Evolutionary conservation across 2,329 filamentous ascomycete species (phyloP).

Genomic region (Helicocarpus griseus): DNA sequence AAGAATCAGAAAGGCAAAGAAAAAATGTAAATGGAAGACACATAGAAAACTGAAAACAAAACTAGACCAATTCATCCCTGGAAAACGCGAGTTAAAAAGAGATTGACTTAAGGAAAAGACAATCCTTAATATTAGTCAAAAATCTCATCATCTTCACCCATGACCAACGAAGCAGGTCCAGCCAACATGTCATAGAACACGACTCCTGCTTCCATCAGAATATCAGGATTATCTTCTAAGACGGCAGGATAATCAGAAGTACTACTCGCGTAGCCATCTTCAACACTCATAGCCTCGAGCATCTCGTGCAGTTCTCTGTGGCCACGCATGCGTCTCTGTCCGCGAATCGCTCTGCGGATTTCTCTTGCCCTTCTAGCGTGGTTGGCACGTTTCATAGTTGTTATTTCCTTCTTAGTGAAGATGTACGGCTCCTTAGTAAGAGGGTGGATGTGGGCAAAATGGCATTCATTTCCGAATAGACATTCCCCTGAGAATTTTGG

Average conservation of each 20-base stretch:
- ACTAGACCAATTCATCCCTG: neutral
- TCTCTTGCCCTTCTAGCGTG: neutral
- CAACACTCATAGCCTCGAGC: neutral
- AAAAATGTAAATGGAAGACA: too few relatives aligned
- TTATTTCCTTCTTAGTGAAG: conserved; percentile 10
- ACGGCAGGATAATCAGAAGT: neutral
- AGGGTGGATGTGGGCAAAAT: conserved; percentile 18
- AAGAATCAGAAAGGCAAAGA: neutral
- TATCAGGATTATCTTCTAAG: neutral
- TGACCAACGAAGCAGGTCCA: neutral
- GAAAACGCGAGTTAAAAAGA: neutral
- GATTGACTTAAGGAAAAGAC: too few relatives aligned
- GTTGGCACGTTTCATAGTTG: conserved; percentile 7
- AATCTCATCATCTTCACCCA: neutral
- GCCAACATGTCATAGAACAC: neutral
- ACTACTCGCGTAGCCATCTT: neutral
- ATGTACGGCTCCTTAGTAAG: conserved; percentile 10
- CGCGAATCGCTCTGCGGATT: neutral
- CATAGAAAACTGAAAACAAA: too few relatives aligned
- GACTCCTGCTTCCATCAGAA: neutral
- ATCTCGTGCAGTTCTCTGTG: neutral
- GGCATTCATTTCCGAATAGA: conserved; percentile 21
- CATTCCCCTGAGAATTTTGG: conserved; percentile 14
- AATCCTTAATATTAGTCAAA: neutral
- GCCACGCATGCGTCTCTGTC: neutral